Conservation (phyloP, 148 eudicot genomes). For the Camellia japonica region DNA sequence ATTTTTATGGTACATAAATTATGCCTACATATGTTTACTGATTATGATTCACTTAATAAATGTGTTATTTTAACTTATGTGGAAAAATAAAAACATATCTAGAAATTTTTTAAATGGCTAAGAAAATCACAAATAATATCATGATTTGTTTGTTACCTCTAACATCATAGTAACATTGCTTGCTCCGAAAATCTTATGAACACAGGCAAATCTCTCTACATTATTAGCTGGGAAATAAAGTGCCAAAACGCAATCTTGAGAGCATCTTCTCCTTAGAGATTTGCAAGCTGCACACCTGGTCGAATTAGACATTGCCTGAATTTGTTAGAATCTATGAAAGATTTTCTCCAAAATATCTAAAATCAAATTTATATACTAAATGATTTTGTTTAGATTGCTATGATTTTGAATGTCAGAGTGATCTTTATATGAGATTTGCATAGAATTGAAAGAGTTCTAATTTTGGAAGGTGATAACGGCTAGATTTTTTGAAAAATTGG, state of each 20-base stretch:
- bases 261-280: slow-evolving; percentile 42
- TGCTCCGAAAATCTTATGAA: slow-evolving; percentile 49
- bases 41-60: too few species aligned
- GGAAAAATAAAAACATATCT: too few species aligned
- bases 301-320: slow-evolving; percentile 27
- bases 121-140: too few species aligned
- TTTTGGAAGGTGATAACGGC: slow-evolving; percentile 17
- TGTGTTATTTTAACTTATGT: too few species aligned
- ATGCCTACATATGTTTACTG: too few species aligned
- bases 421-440: slow-evolving; percentile 12
- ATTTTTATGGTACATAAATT: too few species aligned
- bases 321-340: slow-evolving; percentile 16
- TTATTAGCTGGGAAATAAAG: slow-evolving; percentile 34
- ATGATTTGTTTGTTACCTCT: slow-evolving; percentile 24
- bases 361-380: neutral
- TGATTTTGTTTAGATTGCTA: neutral
- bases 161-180: slow-evolving; percentile 42
- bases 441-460: neutral
- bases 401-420: neutral
- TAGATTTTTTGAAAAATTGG: slow-evolving; percentile 3
- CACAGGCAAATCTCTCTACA: slow-evolving; percentile 39
- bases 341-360: neutral
- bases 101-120: too few species aligned
- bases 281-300: slow-evolving; percentile 56
- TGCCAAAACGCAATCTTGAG: slow-evolving; percentile 48